Evolutionary conservation across 108 stramenopile genomes (phyloP).

Genomic region (Fistulifera solaris): DNA sequence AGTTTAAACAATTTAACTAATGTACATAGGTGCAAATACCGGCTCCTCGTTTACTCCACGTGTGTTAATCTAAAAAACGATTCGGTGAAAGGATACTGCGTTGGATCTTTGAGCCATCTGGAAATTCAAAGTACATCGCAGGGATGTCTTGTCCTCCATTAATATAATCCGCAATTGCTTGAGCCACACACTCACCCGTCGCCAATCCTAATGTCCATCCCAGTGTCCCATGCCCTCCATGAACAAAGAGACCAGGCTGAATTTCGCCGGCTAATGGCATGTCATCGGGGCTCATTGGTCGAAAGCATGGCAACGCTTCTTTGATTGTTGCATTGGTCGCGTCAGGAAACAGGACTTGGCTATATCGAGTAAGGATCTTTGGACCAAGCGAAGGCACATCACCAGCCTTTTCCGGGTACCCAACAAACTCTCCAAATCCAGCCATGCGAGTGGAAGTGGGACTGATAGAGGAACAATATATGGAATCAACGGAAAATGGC

Average conservation of each 20-base stretch:
- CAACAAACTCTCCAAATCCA: too few species aligned
- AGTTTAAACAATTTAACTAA: too few species aligned
- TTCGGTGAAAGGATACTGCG: background rate
- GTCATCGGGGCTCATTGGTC: constrained; percentile 48
- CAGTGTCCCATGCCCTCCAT: constrained; percentile 44
- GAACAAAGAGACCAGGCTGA: constrained; percentile 29
- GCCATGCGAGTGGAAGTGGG: too few species aligned
- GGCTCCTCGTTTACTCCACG: too few species aligned
- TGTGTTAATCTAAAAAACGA: constrained; percentile 7
- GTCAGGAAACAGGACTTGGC: constrained; percentile 22
- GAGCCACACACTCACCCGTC: constrained; percentile 37
- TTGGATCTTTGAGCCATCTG: background rate
- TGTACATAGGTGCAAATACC: too few species aligned
- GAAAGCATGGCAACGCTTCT: constrained; percentile 28
- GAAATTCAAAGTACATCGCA: background rate
- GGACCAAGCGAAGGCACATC: too few species aligned
- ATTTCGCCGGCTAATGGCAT: constrained; percentile 32
- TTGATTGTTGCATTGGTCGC: constrained; percentile 8
- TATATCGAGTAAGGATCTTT: too few species aligned
- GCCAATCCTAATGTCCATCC: constrained; percentile 41
- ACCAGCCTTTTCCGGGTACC: too few species aligned
- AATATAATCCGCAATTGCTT: constrained; percentile 15
- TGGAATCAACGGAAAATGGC: too few species aligned
- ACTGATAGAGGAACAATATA: too few species aligned
- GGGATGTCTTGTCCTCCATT: background rate